phyloP scores from a whole-genome alignment of 345 rosid genomes.

The Moricandia arvensis region DNA sequence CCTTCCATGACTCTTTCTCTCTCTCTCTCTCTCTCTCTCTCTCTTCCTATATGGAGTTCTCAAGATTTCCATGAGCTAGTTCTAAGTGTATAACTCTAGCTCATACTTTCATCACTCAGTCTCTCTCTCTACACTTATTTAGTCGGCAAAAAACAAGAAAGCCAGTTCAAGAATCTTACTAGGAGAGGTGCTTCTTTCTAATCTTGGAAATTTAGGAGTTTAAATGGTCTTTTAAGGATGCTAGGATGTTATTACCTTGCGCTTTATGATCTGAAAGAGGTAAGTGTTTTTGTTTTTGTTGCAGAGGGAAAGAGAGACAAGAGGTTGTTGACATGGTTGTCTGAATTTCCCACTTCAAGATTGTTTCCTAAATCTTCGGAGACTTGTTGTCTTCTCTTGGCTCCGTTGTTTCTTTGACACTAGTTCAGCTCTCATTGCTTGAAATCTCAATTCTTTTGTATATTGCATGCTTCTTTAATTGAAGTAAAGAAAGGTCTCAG shows the following conservation, averaged over 20 bases:
- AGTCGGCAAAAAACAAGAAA: conserved; percentile 18
- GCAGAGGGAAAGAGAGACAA: conserved; percentile 26
- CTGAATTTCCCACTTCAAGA: conserved; percentile 26
- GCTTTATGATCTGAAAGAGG: conserved; percentile 27
- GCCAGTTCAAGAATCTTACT: conserved; percentile 9
- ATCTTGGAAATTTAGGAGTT: conserved; percentile 1
- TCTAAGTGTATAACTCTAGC: conserved; percentile 35
- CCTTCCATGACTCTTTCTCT: conserved; percentile 23
- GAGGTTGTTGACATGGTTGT: conserved; percentile 15
- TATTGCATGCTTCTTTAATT: conserved; percentile 30
- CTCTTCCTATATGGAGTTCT: conserved; percentile 26
- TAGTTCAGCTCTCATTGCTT: conserved; percentile 15
- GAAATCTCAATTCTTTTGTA: background rate
- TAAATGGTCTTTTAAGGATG: conserved; percentile 12
- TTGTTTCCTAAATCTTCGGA: conserved; percentile 29
- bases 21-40: too few species aligned
- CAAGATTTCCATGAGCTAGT: conserved; percentile 37
- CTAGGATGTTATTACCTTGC: conserved; percentile 13
- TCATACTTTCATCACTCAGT: conserved; percentile 45
- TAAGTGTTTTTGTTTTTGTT: conserved; percentile 12
- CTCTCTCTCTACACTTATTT: conserved; percentile 21
- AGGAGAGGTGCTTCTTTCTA: background rate
- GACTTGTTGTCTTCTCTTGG: conserved; percentile 18
- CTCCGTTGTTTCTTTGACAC: conserved; percentile 12
- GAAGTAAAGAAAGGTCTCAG: conserved; percentile 11